Percentiles rank a stretch among this genome's conserved stretches.
Conservation (phyloP, 2,329 filamentous ascomycete species). For the Colletotrichum sp. region DNA sequence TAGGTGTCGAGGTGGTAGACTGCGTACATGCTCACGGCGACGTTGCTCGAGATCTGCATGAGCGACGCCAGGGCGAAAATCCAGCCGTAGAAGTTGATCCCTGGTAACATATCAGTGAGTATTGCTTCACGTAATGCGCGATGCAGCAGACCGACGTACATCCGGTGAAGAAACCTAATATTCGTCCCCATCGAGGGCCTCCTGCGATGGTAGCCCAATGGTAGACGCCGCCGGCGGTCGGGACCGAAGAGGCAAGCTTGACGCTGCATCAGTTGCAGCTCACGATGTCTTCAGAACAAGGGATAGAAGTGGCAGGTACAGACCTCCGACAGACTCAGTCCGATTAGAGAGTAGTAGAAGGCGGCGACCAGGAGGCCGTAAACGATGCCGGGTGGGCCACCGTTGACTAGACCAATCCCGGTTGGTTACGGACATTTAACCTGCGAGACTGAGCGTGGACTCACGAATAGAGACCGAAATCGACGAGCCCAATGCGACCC, state of each 20-base stretch:
- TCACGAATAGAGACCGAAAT: conserved; percentile 57
- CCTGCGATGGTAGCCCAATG: conserved; percentile 66
- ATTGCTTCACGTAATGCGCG: background rate
- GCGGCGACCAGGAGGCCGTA: conserved; percentile 46
- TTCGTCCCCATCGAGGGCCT: conserved; percentile 57
- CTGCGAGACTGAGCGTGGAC: conserved; percentile 12
- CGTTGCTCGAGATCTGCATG: conserved; percentile 62
- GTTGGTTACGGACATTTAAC: background rate
- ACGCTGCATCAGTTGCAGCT: conserved; percentile 21
- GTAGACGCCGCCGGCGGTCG: conserved; percentile 64
- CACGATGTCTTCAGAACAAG: background rate
- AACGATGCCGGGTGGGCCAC: conserved; percentile 45
- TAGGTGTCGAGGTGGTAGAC: conserved; percentile 60
- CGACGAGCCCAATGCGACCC: conserved; percentile 67
- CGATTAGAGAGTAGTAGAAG: conserved; percentile 49
- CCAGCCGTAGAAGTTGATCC: conserved; percentile 65
- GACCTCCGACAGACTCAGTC: conserved; percentile 45
- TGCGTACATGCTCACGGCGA: conserved; percentile 65
- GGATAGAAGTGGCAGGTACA: background rate
- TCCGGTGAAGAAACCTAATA: conserved; percentile 51
- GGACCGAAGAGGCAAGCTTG: conserved; percentile 65
- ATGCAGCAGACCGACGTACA: background rate
- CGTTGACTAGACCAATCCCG: conserved; percentile 36
- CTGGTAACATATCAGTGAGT: conserved; percentile 9
- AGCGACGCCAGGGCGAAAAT: conserved; percentile 67